Conservation (phyloP, 1,139 yeast species). For the Suhomyces guaymorum region DNA sequence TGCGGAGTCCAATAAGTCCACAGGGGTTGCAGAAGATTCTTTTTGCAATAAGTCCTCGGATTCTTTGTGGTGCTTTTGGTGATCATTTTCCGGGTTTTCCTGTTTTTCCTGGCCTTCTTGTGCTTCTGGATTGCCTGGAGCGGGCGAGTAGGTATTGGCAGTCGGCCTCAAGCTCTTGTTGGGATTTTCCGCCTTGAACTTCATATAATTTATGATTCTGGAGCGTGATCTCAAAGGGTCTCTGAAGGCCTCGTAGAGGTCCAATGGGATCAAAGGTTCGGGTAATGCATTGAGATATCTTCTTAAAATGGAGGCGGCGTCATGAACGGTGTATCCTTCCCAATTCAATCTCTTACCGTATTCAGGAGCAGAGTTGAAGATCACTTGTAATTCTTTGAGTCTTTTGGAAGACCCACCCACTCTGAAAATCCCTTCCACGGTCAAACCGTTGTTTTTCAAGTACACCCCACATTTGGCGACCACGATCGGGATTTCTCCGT, state of each 20-base stretch:
- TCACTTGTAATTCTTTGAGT: conserved; percentile 78
- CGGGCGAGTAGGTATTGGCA: background rate
- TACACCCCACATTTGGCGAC: conserved; percentile 94
- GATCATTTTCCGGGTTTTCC: too few relatives aligned
- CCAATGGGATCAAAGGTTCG: conserved; percentile 86
- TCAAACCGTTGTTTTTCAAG: conserved; percentile 72
- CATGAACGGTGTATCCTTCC: conserved; percentile 97
- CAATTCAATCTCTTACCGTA: conserved; percentile 86
- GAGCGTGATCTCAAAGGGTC: conserved; percentile 68
- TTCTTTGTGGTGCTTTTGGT: too few relatives aligned
- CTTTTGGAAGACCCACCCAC: conserved; percentile 92
- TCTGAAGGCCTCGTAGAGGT: conserved; percentile 75
- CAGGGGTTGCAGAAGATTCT: conserved; percentile 6
- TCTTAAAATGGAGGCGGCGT: conserved; percentile 88
- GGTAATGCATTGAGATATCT: conserved; percentile 85
- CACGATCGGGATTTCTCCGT: conserved; percentile 83
- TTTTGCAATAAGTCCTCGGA: too few relatives aligned
- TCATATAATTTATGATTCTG: conserved; percentile 61
- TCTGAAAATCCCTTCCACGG: conserved; percentile 88
- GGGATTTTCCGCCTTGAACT: conserved; percentile 51
- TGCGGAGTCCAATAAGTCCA: conserved; percentile 16
- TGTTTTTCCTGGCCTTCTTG: too few relatives aligned
- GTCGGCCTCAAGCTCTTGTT: conserved; percentile 23
- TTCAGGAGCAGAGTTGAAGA: conserved; percentile 83
- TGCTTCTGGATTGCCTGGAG: conserved; percentile 2